Evolutionary conservation across 208 protist genomes (phyloP), one percentile per base, ranked within the genome.

Genomic region (Acanthamoeba lenticulata): DNA sequence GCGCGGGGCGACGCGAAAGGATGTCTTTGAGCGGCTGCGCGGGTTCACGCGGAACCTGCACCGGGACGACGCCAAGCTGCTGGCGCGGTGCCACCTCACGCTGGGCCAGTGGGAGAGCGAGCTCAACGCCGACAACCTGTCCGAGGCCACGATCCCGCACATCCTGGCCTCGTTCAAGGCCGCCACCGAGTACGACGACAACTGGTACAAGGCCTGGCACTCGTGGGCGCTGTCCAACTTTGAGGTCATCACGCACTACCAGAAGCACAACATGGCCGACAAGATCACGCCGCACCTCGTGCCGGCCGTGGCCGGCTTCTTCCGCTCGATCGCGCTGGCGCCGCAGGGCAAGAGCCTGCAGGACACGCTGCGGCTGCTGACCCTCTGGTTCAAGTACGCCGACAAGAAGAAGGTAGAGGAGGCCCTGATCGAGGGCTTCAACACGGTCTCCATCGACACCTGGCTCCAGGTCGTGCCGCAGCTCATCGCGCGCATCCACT

Each of bases 381-480:
- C 98, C 40, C 96, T 99, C 29, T 99, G 98, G 99, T 99, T 99
- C 97, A 97, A 97, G 79, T 98, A 98, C 86, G 98, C 96, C 27
- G 38, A 72, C 44, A 69, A 97, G 49, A 90, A 94, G 57, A 93
- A 97, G 65, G 98, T 99, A 60, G 97, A 99, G 94, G 69, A 85
- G 9, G 97, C 96, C 13, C 69, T 99, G 36, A 96, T 97, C 47
- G 93, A 98, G n/a, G 98, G 98, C 72, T 98, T 99, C 94, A 95
- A 97, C 60, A 97, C 97, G 11, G 98, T 99, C 3, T 97, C 95
- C 44, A 98, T 99, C 60, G 99, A 99, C 52, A 99, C 99, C 42
- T 99, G 99, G 99, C 97, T 99, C 4, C 98, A 99, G 92, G 99
- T 99, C 21, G 98, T 99, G 47, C 99, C 99, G 27, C 99, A 94